Evolutionary conservation across 2,329 filamentous ascomycete species (phyloP).

Genomic region (Gnomoniopsis smithogilvyi): DNA sequence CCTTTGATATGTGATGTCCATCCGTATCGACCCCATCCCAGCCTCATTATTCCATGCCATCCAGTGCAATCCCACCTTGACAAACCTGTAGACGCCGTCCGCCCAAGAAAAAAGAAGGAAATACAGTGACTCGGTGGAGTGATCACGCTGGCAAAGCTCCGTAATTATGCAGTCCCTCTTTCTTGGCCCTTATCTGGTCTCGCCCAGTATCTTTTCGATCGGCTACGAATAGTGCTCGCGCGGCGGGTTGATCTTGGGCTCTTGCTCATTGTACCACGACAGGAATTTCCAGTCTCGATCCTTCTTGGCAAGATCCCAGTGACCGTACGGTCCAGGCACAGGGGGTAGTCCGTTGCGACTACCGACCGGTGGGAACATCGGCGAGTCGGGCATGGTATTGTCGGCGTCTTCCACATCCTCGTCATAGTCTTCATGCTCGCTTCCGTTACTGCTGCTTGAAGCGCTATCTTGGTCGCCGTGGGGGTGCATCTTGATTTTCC

Average conservation of each 20-base stretch:
- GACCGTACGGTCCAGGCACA: constrained; percentile 17
- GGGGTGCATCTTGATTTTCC: constrained; percentile 17
- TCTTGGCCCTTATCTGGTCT: neutral
- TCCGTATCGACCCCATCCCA: neutral
- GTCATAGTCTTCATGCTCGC: neutral
- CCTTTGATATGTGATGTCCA: neutral
- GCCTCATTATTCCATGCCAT: neutral
- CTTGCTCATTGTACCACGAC: constrained; percentile 17
- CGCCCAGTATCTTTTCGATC: neutral
- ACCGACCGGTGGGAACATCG: constrained; percentile 4
- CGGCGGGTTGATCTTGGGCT: constrained; percentile 17
- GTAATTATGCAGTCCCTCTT: neutral
- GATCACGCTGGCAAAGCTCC: neutral
- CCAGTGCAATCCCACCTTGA: neutral
- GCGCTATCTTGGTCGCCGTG: constrained; percentile 5
- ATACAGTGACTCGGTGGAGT: neutral
- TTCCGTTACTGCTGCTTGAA: neutral
- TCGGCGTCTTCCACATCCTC: constrained; percentile 11
- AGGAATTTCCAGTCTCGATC: constrained; percentile 20
- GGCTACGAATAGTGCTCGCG: constrained; percentile 9
- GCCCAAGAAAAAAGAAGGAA: neutral
- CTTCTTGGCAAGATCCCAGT: constrained; percentile 18
- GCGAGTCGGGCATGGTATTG: constrained; percentile 6
- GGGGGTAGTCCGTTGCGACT: constrained; percentile 8
- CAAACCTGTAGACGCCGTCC: neutral